A percentile compares a stretch with the other conserved stretches of the same genome.
Evolutionary conservation across 176 grass and related monocot species (phyloP).

Genomic region (Oryza coarctata): DNA sequence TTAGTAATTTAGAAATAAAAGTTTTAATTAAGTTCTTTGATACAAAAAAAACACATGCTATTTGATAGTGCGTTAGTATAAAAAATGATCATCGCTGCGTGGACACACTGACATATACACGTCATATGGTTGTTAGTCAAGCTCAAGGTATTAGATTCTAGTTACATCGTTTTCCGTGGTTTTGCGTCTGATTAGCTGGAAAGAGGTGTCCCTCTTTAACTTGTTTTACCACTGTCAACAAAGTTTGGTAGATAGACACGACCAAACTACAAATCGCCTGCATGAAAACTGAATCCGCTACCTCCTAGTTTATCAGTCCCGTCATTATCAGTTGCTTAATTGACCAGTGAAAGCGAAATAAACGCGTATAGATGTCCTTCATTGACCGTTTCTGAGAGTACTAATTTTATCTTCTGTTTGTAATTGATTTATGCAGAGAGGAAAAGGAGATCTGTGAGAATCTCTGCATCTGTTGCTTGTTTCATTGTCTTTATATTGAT

Average conservation of each 20-base stretch:
- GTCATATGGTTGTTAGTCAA: neutral
- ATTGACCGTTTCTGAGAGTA: neutral
- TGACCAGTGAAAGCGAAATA: neutral
- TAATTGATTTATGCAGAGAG: neutral
- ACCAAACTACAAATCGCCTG: neutral
- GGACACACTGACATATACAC: neutral
- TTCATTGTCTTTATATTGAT: conserved; percentile 3
- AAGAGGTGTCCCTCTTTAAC: neutral
- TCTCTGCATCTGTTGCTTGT: neutral
- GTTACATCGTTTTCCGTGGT: neutral
- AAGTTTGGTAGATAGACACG: neutral
- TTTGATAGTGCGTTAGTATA: neutral
- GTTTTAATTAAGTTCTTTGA: neutral
- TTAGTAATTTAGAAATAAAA: neutral
- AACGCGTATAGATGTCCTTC: neutral
- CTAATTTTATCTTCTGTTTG: neutral
- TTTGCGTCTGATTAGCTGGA: neutral
- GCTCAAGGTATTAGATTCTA: neutral
- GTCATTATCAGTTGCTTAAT: neutral
- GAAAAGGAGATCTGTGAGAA: neutral
- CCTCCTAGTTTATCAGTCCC: neutral
- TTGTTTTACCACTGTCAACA: neutral
- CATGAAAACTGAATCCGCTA: neutral
- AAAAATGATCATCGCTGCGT: neutral
- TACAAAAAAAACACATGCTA: neutral